Evolutionary conservation across 441 rosid genomes (phyloP), one percentile per base, ranked within the genome.

Genomic region (Euphorbia corollata): DNA sequence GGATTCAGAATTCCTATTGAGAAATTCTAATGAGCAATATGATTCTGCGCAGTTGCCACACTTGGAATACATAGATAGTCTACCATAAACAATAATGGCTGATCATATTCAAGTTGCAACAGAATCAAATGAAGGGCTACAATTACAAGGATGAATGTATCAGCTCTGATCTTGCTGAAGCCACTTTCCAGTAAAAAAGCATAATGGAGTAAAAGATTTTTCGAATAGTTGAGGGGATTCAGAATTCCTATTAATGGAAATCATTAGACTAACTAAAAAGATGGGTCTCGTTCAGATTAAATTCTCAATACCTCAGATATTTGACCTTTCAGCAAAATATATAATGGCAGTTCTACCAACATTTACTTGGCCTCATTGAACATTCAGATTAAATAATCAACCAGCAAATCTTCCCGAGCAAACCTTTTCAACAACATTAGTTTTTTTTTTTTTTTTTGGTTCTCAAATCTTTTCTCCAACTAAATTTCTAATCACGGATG

Each of bases 351-450:
- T 3, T 61, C 60, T 18, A 65, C 60, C 43, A 51, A 23, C 54
- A 27, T 71, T 60, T 47, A 54, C 59, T 41, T 32, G 19, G 27
- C 45, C 27, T 54, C 66, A 34, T 32, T 67, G 39, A 63, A 32
- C 65, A 72, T 36, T 63, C 45, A 24, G 66, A 23, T 59, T 12
- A 20, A 16, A 64, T 32, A 12, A 69, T 67, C 41, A 50, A 64
- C 68, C 58, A 47, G 38, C 65, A 13, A 54, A 43, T 38, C 60
- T 34, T 13, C 20, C 59, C 51, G 23, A 39, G 16, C 65, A 23
- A 51, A n/a, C 22, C 19, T 59, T 30, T 13, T 39, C 12, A 36
- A 65, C n/a, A 51, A 19, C 19, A 71, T 18, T 32, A 27, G 23
- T 36, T 15, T 23, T 50, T 71, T 64, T 24, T 10, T n/a, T 57